phyloP scores from a whole-genome alignment of 2,329 filamentous ascomycete genomes.

The Plenodomus tracheiphilus region DNA sequence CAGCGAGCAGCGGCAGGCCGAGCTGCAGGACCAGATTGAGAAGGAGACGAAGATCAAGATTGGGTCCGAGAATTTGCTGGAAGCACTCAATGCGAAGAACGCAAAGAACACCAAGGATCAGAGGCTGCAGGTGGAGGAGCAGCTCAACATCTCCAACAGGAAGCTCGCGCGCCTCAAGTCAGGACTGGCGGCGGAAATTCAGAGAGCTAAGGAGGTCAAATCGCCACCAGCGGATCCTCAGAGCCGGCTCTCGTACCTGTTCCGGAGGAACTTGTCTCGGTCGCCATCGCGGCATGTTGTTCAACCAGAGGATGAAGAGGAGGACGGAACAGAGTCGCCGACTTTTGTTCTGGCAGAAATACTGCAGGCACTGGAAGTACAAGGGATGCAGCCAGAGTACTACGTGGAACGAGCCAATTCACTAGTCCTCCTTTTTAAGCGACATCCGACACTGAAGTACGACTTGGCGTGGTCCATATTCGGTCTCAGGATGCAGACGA shows the following conservation, averaged over 20 bases:
- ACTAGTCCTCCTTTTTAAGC: constrained; percentile 94
- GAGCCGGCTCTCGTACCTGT: constrained; percentile 61
- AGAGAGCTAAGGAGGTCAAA: constrained; percentile 60
- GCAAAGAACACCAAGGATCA: constrained; percentile 86
- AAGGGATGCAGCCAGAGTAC: constrained; percentile 88
- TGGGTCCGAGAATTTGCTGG: constrained; percentile 95
- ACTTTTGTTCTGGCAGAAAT: constrained; percentile 90
- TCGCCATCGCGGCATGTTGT: constrained; percentile 53
- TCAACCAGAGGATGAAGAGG: constrained; percentile 65
- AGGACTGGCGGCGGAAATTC: constrained; percentile 63
- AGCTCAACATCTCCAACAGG: constrained; percentile 84
- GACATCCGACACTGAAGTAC: constrained; percentile 91
- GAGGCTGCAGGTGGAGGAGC: constrained; percentile 66
- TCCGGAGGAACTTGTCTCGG: constrained; percentile 58
- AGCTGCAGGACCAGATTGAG: constrained; percentile 81
- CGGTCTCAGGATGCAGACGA: constrained; percentile 88
- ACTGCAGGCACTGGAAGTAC: constrained; percentile 83
- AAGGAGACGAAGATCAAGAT: constrained; percentile 98
- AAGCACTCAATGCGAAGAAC: constrained; percentile 92
- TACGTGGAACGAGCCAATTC: constrained; percentile 92
- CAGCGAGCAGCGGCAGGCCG: constrained; percentile 73
- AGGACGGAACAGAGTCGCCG: constrained; percentile 76
- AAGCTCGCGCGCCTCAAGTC: constrained; percentile 64
- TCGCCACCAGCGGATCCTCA: constrained; percentile 50
- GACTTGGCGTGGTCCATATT: constrained; percentile 96